Evolutionary conservation across 768 basidiomycete species (phyloP).

Genomic region (Chalciporus chontae): DNA sequence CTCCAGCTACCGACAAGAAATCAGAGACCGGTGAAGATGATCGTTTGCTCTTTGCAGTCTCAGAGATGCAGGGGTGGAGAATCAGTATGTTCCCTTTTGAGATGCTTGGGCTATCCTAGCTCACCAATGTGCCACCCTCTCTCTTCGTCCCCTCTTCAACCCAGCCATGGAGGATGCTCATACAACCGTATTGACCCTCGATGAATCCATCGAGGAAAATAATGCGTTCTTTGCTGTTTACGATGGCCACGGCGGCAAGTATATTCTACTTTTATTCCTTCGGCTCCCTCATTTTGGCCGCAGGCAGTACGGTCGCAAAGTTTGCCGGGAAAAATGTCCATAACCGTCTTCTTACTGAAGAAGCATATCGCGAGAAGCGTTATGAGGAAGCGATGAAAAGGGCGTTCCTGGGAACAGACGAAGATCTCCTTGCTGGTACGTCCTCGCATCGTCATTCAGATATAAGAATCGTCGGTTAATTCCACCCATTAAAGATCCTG

Average conservation of each 20-base stretch:
- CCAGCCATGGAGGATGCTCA: slow-evolving; percentile 98
- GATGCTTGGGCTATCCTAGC: neutral
- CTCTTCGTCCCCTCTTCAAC: neutral
- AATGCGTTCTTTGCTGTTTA: slow-evolving; percentile 95
- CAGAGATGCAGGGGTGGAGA: slow-evolving; percentile 99
- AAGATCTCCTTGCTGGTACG: slow-evolving; percentile 84
- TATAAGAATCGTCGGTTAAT: neutral
- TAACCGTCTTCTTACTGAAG: slow-evolving; percentile 68
- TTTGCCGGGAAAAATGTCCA: slow-evolving; percentile 86
- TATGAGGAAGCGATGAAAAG: slow-evolving; percentile 79
- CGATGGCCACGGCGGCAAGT: slow-evolving; percentile 94
- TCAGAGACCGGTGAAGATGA: slow-evolving; percentile 70
- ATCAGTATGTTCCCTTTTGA: slow-evolving; percentile 66
- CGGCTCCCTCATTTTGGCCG: slow-evolving; percentile 2
- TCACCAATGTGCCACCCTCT: neutral
- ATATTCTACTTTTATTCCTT: neutral
- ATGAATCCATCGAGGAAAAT: slow-evolving; percentile 41
- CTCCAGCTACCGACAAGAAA: slow-evolving; percentile 75
- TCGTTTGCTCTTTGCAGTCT: slow-evolving; percentile 69
- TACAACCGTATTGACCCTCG: slow-evolving; percentile 66
- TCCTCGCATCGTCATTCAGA: slow-evolving; percentile 8
- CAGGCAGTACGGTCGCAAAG: slow-evolving; percentile 81
- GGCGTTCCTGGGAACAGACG: slow-evolving; percentile 92
- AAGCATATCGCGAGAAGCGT: slow-evolving; percentile 62
- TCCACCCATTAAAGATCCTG: slow-evolving; percentile 55